Percentiles rank a stretch among this genome's conserved stretches.
These are phyloP conservation scores for Colletotrichum spinosum DNA, from an alignment of 2,329 filamentous ascomycete species.

Conservation along the genomic window DNA sequence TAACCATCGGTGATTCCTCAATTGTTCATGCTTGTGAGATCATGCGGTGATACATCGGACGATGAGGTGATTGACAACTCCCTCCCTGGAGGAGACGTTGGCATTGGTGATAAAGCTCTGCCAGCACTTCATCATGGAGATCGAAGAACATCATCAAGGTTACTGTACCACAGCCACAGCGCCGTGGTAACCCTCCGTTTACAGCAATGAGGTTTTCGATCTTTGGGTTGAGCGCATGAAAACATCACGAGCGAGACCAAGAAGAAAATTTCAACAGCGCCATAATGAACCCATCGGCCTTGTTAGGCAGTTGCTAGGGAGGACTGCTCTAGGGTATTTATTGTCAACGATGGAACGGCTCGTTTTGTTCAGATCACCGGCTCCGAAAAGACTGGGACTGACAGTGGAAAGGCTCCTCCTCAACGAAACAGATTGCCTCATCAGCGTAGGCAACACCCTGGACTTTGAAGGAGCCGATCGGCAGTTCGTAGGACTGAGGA, in stretches of 20 bases:
- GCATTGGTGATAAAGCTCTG: no score
- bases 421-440: conserved; percentile 14
- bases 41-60: no score
- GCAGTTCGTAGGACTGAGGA: conserved; percentile 11
- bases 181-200: conserved; percentile 19
- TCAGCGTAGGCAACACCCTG: not conserved
- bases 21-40: no score
- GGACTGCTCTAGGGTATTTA: conserved; percentile 10
- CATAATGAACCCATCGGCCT: conserved; percentile 29
- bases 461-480: conserved; percentile 12
- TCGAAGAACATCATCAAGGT: no score
- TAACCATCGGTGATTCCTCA: no score
- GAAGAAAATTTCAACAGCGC: conserved; percentile 14
- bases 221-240: conserved; percentile 20
- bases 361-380: conserved; percentile 4
- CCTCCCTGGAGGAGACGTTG: no score
- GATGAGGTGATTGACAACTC: no score
- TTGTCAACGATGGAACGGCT: not conserved
- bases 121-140: no score
- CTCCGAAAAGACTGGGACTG: not conserved
- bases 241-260: conserved; percentile 22
- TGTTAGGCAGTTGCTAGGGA: conserved; percentile 6
- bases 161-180: not conserved
- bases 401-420: not conserved
- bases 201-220: conserved; percentile 29